A percentile compares a stretch with the other conserved stretches of the same genome.
phyloP scores from a whole-genome alignment of 2,329 filamentous ascomycete species.

The Coniochaeta sp. region DNA sequence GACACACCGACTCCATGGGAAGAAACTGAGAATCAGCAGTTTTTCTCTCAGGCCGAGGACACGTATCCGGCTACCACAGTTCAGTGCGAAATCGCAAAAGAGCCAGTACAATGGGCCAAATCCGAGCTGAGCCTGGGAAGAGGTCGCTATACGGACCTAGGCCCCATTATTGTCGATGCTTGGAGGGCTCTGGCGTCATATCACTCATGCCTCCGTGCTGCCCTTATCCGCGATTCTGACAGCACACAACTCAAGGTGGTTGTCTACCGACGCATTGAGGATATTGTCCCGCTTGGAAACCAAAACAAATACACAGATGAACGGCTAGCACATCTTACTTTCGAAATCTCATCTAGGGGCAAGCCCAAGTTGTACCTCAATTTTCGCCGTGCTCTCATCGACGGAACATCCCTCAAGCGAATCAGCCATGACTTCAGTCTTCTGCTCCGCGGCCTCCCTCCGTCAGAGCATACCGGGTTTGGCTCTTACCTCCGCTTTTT shows the following conservation, averaged over 20 bases:
- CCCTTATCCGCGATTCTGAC: not conserved
- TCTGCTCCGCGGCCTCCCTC: not conserved
- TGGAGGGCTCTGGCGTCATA: not conserved
- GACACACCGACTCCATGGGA: not conserved
- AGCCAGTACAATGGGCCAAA: not conserved
- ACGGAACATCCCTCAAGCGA: not conserved
- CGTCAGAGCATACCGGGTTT: not conserved
- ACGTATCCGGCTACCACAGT: not conserved
- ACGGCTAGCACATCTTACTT: not conserved
- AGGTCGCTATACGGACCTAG: not conserved
- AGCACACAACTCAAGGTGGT: not conserved
- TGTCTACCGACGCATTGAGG: not conserved
- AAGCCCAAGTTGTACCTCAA: not conserved
- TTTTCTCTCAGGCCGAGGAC: not conserved
- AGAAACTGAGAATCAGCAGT: not conserved
- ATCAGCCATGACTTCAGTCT: not conserved
- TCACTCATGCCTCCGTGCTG: not conserved
- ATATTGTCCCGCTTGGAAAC: not conserved
- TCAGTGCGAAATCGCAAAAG: not conserved
- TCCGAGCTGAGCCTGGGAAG: not conserved
- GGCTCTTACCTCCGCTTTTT: not conserved
- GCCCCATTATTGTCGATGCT: not conserved
- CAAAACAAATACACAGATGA: not conserved
- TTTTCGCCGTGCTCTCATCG: not conserved
- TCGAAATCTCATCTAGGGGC: not conserved